phyloP scores from a whole-genome alignment of 2,329 filamentous ascomycete species.

The Colletotrichum siamense region DNA sequence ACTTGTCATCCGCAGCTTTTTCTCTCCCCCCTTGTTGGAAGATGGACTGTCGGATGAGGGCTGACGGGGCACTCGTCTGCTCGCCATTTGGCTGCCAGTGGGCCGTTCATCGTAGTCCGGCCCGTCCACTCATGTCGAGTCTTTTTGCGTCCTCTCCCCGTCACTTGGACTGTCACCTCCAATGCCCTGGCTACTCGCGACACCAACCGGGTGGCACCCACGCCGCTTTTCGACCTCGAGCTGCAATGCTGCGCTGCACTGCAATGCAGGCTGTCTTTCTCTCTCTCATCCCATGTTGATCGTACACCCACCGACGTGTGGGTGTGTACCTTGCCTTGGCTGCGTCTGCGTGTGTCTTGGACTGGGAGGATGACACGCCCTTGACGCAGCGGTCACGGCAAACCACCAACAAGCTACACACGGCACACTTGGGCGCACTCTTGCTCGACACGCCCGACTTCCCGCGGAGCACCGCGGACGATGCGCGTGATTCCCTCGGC shows the following conservation, averaged over 20 bases:
- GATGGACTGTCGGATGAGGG: conserved; percentile 12
- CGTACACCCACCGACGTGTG: background rate
- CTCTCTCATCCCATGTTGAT: conserved; percentile 5
- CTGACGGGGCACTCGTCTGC: background rate
- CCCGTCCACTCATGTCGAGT: background rate
- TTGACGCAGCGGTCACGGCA: conserved; percentile 9
- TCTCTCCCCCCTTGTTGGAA: background rate
- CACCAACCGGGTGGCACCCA: conserved; percentile 19
- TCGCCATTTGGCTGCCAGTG: background rate
- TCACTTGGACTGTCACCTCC: background rate
- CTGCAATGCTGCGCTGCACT: conserved; percentile 1
- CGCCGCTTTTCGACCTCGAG: conserved; percentile 3
- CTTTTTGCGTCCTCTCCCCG: background rate
- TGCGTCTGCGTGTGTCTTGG: background rate
- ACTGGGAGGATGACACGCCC: conserved; percentile 17
- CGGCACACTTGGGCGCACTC: background rate
- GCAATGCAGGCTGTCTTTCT: conserved; percentile 1
- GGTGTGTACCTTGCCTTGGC: background rate
- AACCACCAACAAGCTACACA: background rate
- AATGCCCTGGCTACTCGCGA: background rate
- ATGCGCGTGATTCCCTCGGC: background rate
- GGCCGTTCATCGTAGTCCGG: background rate
- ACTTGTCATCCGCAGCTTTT: background rate
- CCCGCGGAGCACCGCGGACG: background rate
- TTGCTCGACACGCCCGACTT: background rate